Conservation (phyloP, 148 eudicot genomes). For the Vaccinium myrtillus region DNA sequence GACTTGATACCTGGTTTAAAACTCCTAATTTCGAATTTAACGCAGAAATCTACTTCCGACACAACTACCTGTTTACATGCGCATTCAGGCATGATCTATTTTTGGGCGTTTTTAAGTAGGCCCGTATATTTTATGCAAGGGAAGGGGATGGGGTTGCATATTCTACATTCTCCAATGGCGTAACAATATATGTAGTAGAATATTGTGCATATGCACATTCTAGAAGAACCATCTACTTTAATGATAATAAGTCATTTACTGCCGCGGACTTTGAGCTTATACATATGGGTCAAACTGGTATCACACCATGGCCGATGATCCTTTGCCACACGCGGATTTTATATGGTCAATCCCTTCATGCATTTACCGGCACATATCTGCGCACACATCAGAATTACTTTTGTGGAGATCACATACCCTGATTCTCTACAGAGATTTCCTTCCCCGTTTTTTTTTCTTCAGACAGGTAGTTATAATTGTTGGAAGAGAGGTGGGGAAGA, state of each 20-base stretch:
- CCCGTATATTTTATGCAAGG: constrained; percentile 31
- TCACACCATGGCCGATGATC: constrained; percentile 34
- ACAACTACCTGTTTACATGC: background rate
- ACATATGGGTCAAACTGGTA: constrained; percentile 28
- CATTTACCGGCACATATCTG: background rate
- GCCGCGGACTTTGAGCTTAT: constrained; percentile 43
- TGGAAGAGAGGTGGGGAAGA: background rate
- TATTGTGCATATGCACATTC: constrained; percentile 55
- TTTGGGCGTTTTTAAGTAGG: background rate
- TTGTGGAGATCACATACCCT: background rate
- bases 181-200: constrained; percentile 37
- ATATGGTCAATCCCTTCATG: background rate
- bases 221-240: constrained; percentile 31
- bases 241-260: constrained; percentile 21
- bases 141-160: constrained; percentile 54
- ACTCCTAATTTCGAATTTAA: too few species aligned
- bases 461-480: background rate
- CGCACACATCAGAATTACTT: constrained; percentile 10
- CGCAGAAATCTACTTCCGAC: too few species aligned
- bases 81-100: background rate
- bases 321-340: background rate
- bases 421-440: background rate
- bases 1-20: too few species aligned
- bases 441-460: background rate
- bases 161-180: constrained; percentile 34